Conservation (phyloP, 768 basidiomycete species). For the Asterophora lycoperdoides region DNA sequence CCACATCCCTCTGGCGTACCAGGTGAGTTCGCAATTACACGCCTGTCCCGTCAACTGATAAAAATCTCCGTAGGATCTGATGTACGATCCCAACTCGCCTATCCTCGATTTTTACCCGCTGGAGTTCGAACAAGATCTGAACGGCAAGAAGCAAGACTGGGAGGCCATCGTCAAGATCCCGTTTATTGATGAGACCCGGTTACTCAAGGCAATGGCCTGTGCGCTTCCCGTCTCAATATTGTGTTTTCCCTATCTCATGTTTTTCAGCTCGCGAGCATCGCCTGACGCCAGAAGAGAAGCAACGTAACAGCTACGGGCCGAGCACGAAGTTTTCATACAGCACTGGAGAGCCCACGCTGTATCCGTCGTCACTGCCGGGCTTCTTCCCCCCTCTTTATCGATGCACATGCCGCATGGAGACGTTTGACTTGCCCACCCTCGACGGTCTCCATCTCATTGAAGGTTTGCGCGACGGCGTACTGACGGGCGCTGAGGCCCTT, state of each 20-base stretch:
- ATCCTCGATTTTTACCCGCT: conserved; percentile 93
- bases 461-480: conserved; percentile 86
- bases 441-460: conserved; percentile 80
- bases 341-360: conserved; percentile 56
- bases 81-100: conserved; percentile 79
- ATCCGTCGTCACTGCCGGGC: conserved; percentile 89
- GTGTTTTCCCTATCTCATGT: background rate
- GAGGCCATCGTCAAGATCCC: conserved; percentile 99
- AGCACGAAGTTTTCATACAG: conserved; percentile 78
- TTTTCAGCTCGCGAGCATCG: conserved; percentile 69
- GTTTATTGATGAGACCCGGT: conserved; percentile 80
- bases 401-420: conserved; percentile 74
- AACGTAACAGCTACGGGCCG: conserved; percentile 73
- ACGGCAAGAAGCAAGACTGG: conserved; percentile 99
- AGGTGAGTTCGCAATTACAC: conserved; percentile 39
- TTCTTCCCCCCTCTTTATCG: conserved; percentile 89
- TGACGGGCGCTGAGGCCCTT: conserved; percentile 77
- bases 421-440: conserved; percentile 86
- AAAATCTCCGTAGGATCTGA: conserved; percentile 62
- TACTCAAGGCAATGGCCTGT: conserved; percentile 84
- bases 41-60: background rate
- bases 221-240: conserved; percentile 23
- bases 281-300: conserved; percentile 68
- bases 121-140: conserved; percentile 89
- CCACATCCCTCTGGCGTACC: conserved; percentile 82